Evolutionary conservation across 768 basidiomycete genomes (phyloP).

Genomic region (Pleurotus sapidus): DNA sequence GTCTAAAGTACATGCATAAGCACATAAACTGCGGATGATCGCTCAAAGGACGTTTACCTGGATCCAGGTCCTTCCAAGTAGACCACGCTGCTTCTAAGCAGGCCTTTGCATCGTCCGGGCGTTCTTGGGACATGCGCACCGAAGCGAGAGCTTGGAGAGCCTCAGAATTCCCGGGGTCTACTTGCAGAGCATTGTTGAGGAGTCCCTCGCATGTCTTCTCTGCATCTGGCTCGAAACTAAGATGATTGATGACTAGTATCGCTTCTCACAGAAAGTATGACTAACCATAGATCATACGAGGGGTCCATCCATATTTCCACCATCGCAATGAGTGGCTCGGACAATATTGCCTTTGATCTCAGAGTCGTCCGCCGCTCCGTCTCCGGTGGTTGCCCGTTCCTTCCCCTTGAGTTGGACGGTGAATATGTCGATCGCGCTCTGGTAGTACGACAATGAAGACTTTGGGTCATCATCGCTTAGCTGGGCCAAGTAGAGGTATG

Average conservation of each 20-base stretch:
- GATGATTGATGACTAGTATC: no score
- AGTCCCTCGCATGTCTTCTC: conserved; percentile 80
- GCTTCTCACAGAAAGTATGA: background rate
- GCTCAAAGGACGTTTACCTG: conserved; percentile 21
- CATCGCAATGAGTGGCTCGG: conserved; percentile 81
- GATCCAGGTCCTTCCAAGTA: conserved; percentile 67
- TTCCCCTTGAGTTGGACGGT: conserved; percentile 73
- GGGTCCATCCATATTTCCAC: conserved; percentile 98
- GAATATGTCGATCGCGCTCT: conserved; percentile 74
- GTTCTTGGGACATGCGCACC: conserved; percentile 84
- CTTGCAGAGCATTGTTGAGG: conserved; percentile 65
- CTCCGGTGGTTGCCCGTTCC: conserved; percentile 44
- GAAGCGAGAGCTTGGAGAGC: conserved; percentile 79
- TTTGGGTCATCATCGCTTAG: conserved; percentile 75
- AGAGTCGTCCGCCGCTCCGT: conserved; percentile 42
- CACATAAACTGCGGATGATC: background rate
- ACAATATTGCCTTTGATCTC: conserved; percentile 70
- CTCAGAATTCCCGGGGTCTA: conserved; percentile 75
- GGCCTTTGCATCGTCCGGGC: conserved; percentile 76
- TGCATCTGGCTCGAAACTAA: conserved; percentile 79
- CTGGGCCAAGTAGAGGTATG: conserved; percentile 88
- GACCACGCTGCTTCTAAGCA: conserved; percentile 68
- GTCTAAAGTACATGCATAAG: conserved; percentile 35
- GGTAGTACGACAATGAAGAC: conserved; percentile 70
- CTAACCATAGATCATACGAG: conserved; percentile 81